Evolutionary conservation across 1,139 yeast species (phyloP).

Genomic region (Kluyveromyces sp.): DNA sequence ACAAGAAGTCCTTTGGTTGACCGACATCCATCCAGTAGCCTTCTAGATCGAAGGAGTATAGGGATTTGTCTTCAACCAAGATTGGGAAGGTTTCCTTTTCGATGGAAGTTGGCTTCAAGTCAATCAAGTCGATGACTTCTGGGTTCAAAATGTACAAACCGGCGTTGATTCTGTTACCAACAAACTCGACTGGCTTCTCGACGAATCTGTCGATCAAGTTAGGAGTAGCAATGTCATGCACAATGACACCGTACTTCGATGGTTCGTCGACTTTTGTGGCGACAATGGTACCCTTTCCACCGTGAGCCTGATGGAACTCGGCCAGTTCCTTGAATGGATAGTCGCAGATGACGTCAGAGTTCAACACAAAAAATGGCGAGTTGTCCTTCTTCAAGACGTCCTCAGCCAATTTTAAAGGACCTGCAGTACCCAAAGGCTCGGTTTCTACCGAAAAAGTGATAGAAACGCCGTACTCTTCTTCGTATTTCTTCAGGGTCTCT

Average conservation of each 20-base stretch:
- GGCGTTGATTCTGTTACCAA: conserved; percentile 95
- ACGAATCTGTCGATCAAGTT: conserved; percentile 96
- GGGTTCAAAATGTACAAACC: conserved; percentile 97
- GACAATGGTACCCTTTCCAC: conserved; percentile 97
- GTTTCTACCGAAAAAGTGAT: conserved; percentile 98
- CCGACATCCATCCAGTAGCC: conserved; percentile 99
- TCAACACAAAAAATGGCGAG: conserved; percentile 93
- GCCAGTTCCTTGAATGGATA: conserved; percentile 94
- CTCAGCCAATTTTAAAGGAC: conserved; percentile 97
- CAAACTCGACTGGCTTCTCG: conserved; percentile 98
- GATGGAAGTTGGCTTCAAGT: conserved; percentile 96
- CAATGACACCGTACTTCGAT: conserved; percentile 98
- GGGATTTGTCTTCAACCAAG: conserved; percentile 79
- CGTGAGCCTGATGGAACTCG: conserved; percentile 89
- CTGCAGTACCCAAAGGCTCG: conserved; percentile 99
- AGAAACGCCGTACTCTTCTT: conserved; percentile 85
- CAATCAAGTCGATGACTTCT: conserved; percentile 90
- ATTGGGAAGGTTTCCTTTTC: conserved; percentile 99
- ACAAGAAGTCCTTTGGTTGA: conserved; percentile 98
- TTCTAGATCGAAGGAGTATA: conserved; percentile 94
- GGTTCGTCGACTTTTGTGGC: conserved; percentile 99
- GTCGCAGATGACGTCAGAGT: conserved; percentile 98
- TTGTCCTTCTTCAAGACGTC: conserved; percentile 87
- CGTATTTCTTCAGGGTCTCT: conserved; percentile 87
- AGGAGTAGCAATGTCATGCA: conserved; percentile 87